Evolutionary conservation across 164 flowering plant genomes (phyloP).

Genomic region (Umbellularia californica): DNA sequence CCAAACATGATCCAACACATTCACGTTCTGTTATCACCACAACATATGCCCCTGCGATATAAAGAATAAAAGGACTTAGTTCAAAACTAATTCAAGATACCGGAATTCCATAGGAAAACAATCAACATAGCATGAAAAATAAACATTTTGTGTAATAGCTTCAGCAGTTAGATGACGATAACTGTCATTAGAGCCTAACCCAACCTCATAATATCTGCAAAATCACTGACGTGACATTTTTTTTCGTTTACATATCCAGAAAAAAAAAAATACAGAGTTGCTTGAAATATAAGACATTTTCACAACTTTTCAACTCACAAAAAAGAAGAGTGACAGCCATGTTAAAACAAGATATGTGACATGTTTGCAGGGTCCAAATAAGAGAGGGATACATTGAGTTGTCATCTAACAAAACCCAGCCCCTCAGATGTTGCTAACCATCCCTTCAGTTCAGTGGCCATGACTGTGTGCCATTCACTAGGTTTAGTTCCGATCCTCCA

Average conservation of each 20-base stretch:
- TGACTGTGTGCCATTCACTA: too few relatives aligned
- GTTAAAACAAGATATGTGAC: too few relatives aligned
- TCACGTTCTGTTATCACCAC: constrained; percentile 73
- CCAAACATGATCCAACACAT: constrained; percentile 85
- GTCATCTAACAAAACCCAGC: too few relatives aligned
- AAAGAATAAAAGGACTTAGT: constrained; percentile 2
- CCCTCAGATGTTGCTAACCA: too few relatives aligned
- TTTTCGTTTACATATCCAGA: neutral
- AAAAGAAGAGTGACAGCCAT: too few relatives aligned
- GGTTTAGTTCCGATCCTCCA: too few relatives aligned
- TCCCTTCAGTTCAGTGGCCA: too few relatives aligned
- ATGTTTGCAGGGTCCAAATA: too few relatives aligned
- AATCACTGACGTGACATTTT: neutral
- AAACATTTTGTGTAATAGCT: too few relatives aligned
- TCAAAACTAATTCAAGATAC: neutral
- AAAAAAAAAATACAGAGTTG: neutral
- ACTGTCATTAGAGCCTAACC: neutral
- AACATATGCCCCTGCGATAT: constrained; percentile 65
- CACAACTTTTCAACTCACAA: neutral
- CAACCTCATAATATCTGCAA: neutral
- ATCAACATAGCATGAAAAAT: neutral
- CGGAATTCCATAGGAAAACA: neutral
- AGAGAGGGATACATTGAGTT: too few relatives aligned
- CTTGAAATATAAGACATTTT: neutral
- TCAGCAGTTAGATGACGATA: neutral